Evolutionary conservation across 1,284 basidiomycete species (phyloP).

Genomic region (Ceratobasidium sp.): DNA sequence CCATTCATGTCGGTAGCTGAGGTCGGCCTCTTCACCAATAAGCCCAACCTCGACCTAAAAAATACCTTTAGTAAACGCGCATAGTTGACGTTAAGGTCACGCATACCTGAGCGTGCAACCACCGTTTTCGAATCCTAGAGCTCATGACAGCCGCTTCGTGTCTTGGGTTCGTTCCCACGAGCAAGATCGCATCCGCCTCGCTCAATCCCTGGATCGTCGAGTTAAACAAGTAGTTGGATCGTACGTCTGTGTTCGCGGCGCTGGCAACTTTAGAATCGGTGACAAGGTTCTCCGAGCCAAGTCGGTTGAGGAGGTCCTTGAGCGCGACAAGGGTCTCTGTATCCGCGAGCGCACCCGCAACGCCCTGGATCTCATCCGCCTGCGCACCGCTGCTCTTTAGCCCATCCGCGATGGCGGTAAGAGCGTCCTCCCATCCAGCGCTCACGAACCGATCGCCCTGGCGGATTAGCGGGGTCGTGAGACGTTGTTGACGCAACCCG

Average conservation of each 20-base stretch:
- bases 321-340: conserved; percentile 94
- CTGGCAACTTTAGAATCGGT: conserved; percentile 70
- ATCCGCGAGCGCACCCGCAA: conserved; percentile 94
- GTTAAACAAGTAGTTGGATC: conserved; percentile 98
- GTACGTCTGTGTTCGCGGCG: conserved; percentile 78
- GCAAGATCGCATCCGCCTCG: conserved; percentile 91
- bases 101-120: conserved; percentile 77
- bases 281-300: conserved; percentile 95
- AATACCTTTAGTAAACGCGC: not conserved
- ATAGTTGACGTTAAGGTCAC: not conserved
- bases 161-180: conserved; percentile 97
- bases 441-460: conserved; percentile 93
- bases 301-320: conserved; percentile 93
- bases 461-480: conserved; percentile 93
- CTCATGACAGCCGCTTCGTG: conserved; percentile 99
- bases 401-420: conserved; percentile 84
- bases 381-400: conserved; percentile 84
- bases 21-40: conserved; percentile 93
- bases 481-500: conserved; percentile 94
- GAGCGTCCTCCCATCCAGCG: conserved; percentile 93
- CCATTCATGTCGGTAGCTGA: conserved; percentile 94
- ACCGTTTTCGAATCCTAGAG: conserved; percentile 95
- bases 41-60: conserved; percentile 82
- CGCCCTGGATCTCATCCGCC: conserved; percentile 96
- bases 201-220: conserved; percentile 93